Percentiles rank a stretch among this genome's conserved stretches.
Conservation (phyloP, 768 basidiomycete genomes). For the Scleroderma citrinum region DNA sequence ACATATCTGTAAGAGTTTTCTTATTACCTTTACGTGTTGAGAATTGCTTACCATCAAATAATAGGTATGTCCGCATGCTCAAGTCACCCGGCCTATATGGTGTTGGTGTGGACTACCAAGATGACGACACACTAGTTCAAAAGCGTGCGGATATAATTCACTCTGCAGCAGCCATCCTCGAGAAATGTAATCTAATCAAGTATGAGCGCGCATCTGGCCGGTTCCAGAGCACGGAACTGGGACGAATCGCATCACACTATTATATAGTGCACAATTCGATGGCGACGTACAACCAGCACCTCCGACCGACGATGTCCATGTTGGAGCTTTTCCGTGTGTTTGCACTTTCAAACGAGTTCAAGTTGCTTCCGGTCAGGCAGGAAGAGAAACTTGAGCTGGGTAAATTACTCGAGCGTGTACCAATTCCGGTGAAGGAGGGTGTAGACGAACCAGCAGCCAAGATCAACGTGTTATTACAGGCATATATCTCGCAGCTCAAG, state of each 20-base stretch:
- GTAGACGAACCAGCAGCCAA: constrained; percentile 97
- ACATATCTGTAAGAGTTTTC: constrained; percentile 84
- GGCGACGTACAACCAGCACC: constrained; percentile 93
- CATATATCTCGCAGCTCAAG: constrained; percentile 91
- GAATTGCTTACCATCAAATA: constrained; percentile 3
- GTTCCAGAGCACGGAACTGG: constrained; percentile 91
- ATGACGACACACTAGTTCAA: constrained; percentile 76
- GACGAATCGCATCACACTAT: constrained; percentile 91
- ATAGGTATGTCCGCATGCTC: constrained; percentile 91
- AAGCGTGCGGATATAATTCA: constrained; percentile 94
- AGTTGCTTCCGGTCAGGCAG: constrained; percentile 72
- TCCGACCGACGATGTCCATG: constrained; percentile 79
- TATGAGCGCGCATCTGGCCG: constrained; percentile 86
- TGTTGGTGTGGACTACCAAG: constrained; percentile 85
- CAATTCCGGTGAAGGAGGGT: constrained; percentile 94
- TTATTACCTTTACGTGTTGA: neutral
- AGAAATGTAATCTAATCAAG: constrained; percentile 91
- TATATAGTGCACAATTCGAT: constrained; percentile 95
- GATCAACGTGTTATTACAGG: constrained; percentile 93
- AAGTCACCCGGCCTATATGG: constrained; percentile 83
- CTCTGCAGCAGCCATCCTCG: constrained; percentile 86
- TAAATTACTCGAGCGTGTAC: constrained; percentile 88
- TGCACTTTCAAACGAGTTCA: constrained; percentile 93
- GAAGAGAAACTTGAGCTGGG: constrained; percentile 84
- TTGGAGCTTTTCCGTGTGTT: constrained; percentile 95